Evolutionary conservation across 257 asterid genomes (phyloP).

Genomic region (Gardenia jasminoides): DNA sequence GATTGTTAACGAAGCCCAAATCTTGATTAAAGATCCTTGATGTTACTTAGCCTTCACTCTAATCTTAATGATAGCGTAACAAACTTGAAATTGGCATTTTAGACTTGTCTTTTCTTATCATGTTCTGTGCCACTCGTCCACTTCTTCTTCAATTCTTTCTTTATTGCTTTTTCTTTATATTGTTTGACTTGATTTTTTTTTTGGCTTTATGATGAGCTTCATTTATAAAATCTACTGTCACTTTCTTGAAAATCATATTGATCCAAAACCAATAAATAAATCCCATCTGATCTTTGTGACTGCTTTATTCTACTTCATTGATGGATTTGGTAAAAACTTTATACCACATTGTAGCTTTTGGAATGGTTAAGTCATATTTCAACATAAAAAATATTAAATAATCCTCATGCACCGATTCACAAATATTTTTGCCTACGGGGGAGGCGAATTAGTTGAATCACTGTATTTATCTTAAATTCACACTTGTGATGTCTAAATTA

Average conservation of each 20-base stretch:
- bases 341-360: too few relatives aligned
- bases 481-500: too few relatives aligned
- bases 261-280: too few relatives aligned
- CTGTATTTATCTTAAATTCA: too few relatives aligned
- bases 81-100: not conserved
- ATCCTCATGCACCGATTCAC: too few relatives aligned
- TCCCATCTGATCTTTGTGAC: not conserved
- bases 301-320: not conserved
- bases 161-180: not conserved
- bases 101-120: not conserved
- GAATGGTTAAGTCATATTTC: too few relatives aligned
- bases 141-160: not conserved
- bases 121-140: not conserved
- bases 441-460: too few relatives aligned
- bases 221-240: not conserved
- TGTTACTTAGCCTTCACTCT: not conserved
- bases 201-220: not conserved
- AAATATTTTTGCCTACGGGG: too few relatives aligned
- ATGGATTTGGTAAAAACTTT: too few relatives aligned
- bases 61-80: not conserved
- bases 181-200: too few relatives aligned
- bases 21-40: not conserved
- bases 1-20: not conserved
- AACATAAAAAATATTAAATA: too few relatives aligned
- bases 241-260: not conserved